Evolutionary conservation across 208 protist genomes (phyloP), one percentile per base, ranked within the genome.

Genomic region (Kentomonas sorsogonicus): DNA sequence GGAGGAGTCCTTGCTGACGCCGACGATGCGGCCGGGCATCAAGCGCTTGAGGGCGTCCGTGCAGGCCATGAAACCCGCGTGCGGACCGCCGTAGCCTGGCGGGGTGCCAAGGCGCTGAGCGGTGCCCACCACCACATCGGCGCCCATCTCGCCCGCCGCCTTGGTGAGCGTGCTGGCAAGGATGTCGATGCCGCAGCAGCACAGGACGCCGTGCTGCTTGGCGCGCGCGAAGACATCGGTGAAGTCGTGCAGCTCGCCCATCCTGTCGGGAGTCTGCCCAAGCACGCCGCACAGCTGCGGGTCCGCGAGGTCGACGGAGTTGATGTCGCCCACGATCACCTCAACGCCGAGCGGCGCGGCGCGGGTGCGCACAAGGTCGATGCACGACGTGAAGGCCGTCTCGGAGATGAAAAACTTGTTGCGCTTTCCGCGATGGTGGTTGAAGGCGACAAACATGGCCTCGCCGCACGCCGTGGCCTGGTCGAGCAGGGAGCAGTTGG

Each of bases 401-500:
- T 77, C 68, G 27, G 77, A 79, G 10, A 89, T 81, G 50, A 89
- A 86, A 38, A 89, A 92, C 31, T 63, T 83, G 22, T 54, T 61
- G 3, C 79, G 74, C 59, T 89, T 85, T 25, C 59, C 39, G 4
- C 71, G 63, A 60, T 78, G 61, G 60, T 84, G 59, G 33, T 75
- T 79, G 50, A 85, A 66, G 10, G 77, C 62, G 27, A 89, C 56
- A 57, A 79, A 77, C 85, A 92, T 87, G 47, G 74, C 71, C 60
- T 92, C 85, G 7, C 53, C 59, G 22, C 63, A 72, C 11, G 85
- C 85, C 11, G 80, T 92, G 3, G 85, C 85, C 63, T 99, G 82
- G 74, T 99, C 97, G 0, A 99, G 83, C 1, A 99, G 84, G 2
- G 96, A 98, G n/a, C 96, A 90, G 74, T 99, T 99, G 23, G 96